Percentiles rank a stretch among this genome's conserved stretches.
Evolutionary conservation across 148 eudicot genomes (phyloP).

Genomic region (Gaultheria prostrata): DNA sequence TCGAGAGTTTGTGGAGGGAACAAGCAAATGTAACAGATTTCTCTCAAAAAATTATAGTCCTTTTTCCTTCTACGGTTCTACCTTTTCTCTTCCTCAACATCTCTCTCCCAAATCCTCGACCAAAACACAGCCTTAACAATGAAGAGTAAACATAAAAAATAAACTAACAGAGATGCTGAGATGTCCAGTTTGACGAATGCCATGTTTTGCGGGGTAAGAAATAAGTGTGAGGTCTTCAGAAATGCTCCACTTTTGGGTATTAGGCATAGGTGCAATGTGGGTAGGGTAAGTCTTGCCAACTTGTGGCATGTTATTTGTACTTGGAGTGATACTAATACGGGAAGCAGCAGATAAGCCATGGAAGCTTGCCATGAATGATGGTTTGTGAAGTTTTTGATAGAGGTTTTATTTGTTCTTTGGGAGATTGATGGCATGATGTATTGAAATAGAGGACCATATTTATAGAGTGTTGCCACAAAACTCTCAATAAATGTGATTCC

Average conservation of each 20-base stretch:
- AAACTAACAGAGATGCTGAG: not conserved
- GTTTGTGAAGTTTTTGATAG: not conserved
- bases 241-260: not conserved
- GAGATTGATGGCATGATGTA: not conserved
- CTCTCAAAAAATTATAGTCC: too few relatives aligned
- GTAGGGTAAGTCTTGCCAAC: not conserved
- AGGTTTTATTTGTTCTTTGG: not conserved
- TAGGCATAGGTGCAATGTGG: not conserved
- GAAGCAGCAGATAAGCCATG: not conserved
- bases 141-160: not conserved
- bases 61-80: too few relatives aligned
- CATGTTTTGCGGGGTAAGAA: not conserved
- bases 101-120: not conserved
- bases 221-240: not conserved
- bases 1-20: not conserved
- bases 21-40: not conserved
- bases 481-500: not conserved
- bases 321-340: not conserved
- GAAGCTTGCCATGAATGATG: not conserved
- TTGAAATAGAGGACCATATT: not conserved
- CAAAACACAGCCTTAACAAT: not conserved
- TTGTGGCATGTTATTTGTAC: not conserved
- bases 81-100: not conserved
- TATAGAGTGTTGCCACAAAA: not conserved
- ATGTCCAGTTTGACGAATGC: not conserved